A percentile compares a stretch with the other conserved stretches of the same genome.
Conservation (phyloP, 352 stramenopile species). For the Achlya hypogyna region DNA sequence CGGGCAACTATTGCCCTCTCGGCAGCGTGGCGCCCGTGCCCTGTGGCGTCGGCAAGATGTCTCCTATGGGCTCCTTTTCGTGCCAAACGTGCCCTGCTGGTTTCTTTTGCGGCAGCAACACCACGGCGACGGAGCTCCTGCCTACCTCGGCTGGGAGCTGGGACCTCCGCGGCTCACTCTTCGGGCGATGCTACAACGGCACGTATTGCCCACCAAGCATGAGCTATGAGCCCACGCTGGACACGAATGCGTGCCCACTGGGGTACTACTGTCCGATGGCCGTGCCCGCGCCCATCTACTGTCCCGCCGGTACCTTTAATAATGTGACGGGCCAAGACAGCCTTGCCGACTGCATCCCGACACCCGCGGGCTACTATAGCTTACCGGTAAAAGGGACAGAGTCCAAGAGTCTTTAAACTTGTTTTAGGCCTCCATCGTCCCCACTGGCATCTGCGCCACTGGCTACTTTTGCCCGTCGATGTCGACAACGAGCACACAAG, state of each 20-base stretch:
- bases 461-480: constrained; percentile 22
- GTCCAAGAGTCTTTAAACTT: neutral
- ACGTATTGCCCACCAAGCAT: constrained; percentile 71
- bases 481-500: constrained; percentile 38
- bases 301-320: constrained; percentile 77
- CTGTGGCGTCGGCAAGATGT: constrained; percentile 69
- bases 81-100: constrained; percentile 57
- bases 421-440: constrained; percentile 32
- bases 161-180: constrained; percentile 42
- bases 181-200: constrained; percentile 79
- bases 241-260: constrained; percentile 61
- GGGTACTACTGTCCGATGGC: constrained; percentile 74
- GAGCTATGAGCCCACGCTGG: constrained; percentile 57
- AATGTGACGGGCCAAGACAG: constrained; percentile 68
- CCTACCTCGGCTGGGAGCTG: constrained; percentile 41
- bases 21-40: constrained; percentile 41
- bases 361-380: constrained; percentile 59
- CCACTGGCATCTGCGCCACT: constrained; percentile 48
- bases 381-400: constrained; percentile 23
- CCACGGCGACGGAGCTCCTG: constrained; percentile 63
- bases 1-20: constrained; percentile 74
- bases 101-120: constrained; percentile 69
- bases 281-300: constrained; percentile 56
- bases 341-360: constrained; percentile 62
- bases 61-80: constrained; percentile 36